phyloP scores from a whole-genome alignment of 139 green algal genomes.

The Deuterostichococcus epilithicus region DNA sequence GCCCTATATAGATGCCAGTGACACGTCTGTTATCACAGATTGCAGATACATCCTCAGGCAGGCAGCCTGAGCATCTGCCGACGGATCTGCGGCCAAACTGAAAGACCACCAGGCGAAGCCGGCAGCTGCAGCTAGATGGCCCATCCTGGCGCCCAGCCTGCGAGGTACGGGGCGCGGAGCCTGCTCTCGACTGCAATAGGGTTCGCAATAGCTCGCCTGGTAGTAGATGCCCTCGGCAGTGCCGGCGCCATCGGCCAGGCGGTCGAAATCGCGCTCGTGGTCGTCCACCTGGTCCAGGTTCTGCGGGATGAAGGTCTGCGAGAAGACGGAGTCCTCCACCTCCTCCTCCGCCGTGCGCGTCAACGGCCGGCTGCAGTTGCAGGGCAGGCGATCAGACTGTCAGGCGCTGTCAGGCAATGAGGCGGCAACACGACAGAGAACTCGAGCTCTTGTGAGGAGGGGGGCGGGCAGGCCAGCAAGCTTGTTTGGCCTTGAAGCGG shows the following conservation, averaged over 20 bases:
- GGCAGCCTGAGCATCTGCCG: no score
- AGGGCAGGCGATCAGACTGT: neutral
- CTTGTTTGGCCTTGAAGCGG: slow-evolving; percentile 21
- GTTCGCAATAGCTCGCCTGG: slow-evolving; percentile 32
- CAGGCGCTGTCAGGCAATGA: no score
- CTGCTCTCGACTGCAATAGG: no score
- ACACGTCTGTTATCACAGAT: no score
- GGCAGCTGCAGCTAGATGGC: no score
- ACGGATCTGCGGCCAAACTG: no score
- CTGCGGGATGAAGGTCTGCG: slow-evolving; percentile 91
- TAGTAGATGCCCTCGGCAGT: slow-evolving; percentile 92
- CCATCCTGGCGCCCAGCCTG: no score
- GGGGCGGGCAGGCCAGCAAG: neutral
- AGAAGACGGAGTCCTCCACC: slow-evolving; percentile 66
- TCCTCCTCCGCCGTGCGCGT: slow-evolving; percentile 32
- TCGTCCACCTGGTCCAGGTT: slow-evolving; percentile 84
- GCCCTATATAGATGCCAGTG: no score
- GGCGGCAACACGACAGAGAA: neutral
- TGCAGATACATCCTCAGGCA: no score
- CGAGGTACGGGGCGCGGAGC: no score
- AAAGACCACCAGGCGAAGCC: no score
- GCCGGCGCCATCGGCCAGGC: slow-evolving; percentile 40
- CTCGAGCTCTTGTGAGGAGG: neutral
- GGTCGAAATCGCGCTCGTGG: slow-evolving; percentile 80
- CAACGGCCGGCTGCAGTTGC: slow-evolving; percentile 34